Evolutionary conservation across 768 basidiomycete genomes (phyloP), one percentile per base, ranked within the genome.

Genomic region (Phanerochaete sordida): DNA sequence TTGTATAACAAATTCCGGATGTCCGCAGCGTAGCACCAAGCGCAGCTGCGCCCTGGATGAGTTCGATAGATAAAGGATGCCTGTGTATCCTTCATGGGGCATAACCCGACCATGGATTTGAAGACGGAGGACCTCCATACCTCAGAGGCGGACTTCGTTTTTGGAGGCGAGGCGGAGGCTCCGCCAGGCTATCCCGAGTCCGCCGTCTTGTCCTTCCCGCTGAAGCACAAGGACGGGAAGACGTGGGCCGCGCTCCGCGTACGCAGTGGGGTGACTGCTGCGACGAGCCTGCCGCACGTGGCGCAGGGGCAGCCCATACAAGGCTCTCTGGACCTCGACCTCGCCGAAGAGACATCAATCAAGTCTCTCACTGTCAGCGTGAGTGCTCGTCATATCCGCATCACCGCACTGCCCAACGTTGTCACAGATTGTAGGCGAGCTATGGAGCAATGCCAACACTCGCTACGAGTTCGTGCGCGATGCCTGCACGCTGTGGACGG

Each of bases 361-460:
- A 59, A 59, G 43, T 60, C 56, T 2, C 35, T 64, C 2, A 44
- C 43, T 13, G 50, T 60, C 37, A 19, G 26, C 46, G 62, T 63
- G 26, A 50, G 62, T 57, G 24, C 33, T 12, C 16, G 19, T 15
- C 30, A 7, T 48, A 3, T 15, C 13, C 3, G 37, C 16, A 45
- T n/a, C 27, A 23, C 12, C 9, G 27, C 16, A 57, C 6, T 51
- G n/a, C 26, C 37, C 13, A 44, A 2, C 45, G 2, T n/a, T 28
- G 2, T 9, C 16, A 12, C 45, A 63, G 62, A 27, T 63, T 19
- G 35, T 44, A n/a, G 62, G 62, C 39, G 55, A 63, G 23, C 35
- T 63, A 23, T 39, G 54, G 13, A 43, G 57, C 9, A 26, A 53
- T 7, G 46, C 60, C 19, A 60, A 30, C 31, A 31, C 45, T 11